These are phyloP conservation scores for Codiaeum variegatum DNA, from an alignment of 441 rosid species.

Conservation along the genomic window DNA sequence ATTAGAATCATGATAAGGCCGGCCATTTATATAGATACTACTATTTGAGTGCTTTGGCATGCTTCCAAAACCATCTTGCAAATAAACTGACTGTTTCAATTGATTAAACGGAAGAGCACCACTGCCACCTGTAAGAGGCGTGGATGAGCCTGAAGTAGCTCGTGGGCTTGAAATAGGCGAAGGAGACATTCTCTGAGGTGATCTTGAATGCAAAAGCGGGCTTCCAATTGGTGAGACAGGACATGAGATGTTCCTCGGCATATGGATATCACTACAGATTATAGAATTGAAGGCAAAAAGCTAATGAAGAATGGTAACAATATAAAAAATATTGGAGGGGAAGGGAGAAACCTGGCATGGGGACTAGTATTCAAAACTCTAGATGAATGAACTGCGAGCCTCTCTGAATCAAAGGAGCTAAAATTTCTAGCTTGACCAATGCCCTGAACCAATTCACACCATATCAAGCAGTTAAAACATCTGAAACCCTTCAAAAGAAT, in stretches of 20 bases:
- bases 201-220: slow-evolving; percentile 59
- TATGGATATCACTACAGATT: slow-evolving; percentile 47
- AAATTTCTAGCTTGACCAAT: slow-evolving; percentile 41
- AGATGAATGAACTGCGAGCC: slow-evolving; percentile 60
- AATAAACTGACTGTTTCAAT: slow-evolving; percentile 44
- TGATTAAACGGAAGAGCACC: slow-evolving; percentile 56
- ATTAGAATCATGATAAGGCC: slow-evolving; percentile 39
- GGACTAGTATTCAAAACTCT: slow-evolving; percentile 41
- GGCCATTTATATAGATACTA: slow-evolving; percentile 34
- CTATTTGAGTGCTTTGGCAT: slow-evolving; percentile 38
- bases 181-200: slow-evolving; percentile 67
- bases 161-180: slow-evolving; percentile 70
- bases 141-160: slow-evolving; percentile 64
- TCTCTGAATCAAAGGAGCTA: slow-evolving; percentile 45
- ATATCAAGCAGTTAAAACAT: slow-evolving; percentile 12
- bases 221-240: slow-evolving; percentile 74
- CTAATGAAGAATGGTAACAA: not conserved
- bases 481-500: not conserved
- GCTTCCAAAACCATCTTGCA: slow-evolving; percentile 53
- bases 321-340: not conserved
- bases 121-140: slow-evolving; percentile 59
- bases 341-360: slow-evolving; percentile 38
- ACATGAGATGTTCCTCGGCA: slow-evolving; percentile 59
- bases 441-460: slow-evolving; percentile 40
- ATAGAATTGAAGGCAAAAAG: slow-evolving; percentile 16